phyloP scores from a whole-genome alignment of 805 yeast genomes.

The Kodamaea kaohsiungensis region DNA sequence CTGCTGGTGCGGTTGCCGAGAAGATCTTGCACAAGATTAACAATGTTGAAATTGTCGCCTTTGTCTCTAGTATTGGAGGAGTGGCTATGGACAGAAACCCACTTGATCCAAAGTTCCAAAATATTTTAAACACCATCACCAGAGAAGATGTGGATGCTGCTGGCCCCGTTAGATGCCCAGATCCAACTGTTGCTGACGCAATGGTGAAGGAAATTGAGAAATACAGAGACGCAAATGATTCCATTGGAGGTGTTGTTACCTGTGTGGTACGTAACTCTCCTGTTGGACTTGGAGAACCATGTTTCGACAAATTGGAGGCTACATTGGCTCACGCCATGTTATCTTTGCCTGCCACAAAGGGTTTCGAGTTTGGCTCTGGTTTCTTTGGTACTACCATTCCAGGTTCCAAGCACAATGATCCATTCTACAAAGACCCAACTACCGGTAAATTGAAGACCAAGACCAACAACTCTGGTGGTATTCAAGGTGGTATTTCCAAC shows the following conservation, averaged over 20 bases:
- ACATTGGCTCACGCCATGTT: constrained; percentile 96
- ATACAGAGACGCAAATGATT: constrained; percentile 82
- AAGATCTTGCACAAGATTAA: constrained; percentile 76
- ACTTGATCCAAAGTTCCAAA: constrained; percentile 60
- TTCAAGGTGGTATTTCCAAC: constrained; percentile 96
- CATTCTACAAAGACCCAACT: constrained; percentile 64
- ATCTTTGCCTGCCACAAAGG: constrained; percentile 96
- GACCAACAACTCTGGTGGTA: constrained; percentile 95
- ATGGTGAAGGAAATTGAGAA: constrained; percentile 89
- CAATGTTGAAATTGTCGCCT: constrained; percentile 92
- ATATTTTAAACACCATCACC: constrained; percentile 71
- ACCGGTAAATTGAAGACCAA: constrained; percentile 72
- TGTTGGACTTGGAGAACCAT: constrained; percentile 96
- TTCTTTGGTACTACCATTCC: constrained; percentile 86
- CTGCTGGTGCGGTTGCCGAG: constrained; percentile 98
- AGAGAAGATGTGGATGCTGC: constrained; percentile 84
- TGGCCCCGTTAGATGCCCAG: constrained; percentile 96
- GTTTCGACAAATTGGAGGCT: constrained; percentile 96
- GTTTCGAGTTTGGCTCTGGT: constrained; percentile 97
- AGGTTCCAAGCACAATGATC: constrained; percentile 93
- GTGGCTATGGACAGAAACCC: constrained; percentile 77
- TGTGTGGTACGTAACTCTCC: constrained; percentile 96
- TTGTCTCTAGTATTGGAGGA: constrained; percentile 90
- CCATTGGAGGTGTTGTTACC: constrained; percentile 97
- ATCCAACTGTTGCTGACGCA: constrained; percentile 60